These are phyloP conservation scores for Euphorbia tirucalli DNA, from an alignment of 345 rosid species.

Conservation along the genomic window DNA sequence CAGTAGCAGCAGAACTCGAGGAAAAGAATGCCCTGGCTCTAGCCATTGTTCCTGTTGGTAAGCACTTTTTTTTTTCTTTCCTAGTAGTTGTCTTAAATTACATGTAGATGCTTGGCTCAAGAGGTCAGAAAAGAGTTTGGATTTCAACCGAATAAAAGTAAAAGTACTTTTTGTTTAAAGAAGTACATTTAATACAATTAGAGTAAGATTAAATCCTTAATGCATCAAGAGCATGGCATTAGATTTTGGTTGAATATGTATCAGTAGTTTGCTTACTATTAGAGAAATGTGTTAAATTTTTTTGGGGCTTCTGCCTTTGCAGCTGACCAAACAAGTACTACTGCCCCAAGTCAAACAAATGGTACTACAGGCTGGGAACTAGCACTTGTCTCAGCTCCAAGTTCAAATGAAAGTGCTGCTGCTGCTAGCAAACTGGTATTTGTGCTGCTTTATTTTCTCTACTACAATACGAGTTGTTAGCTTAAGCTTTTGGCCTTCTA, in stretches of 20 bases:
- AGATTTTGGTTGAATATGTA: slow-evolving; percentile 2
- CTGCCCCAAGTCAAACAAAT: slow-evolving; percentile 41
- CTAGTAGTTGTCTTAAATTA: background rate
- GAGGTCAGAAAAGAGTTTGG: background rate
- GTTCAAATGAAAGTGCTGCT: slow-evolving; percentile 68
- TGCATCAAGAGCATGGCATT: background rate
- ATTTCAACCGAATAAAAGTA: background rate
- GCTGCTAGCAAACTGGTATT: slow-evolving; percentile 78
- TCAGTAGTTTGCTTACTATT: background rate
- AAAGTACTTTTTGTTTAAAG: background rate
- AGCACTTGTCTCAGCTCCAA: slow-evolving; percentile 88
- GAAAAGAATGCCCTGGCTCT: slow-evolving; percentile 89
- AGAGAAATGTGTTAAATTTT: background rate
- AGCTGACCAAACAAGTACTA: slow-evolving; percentile 57
- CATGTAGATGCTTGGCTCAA: background rate
- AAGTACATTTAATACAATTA: background rate
- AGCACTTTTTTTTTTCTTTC: slow-evolving; percentile 19
- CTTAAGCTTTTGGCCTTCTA: background rate
- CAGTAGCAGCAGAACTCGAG: slow-evolving; percentile 63
- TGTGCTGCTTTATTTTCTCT: slow-evolving; percentile 1
- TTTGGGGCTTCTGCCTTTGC: slow-evolving; percentile 31
- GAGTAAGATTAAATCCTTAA: background rate
- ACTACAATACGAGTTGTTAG: background rate
- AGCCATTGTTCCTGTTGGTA: slow-evolving; percentile 92
- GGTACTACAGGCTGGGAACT: slow-evolving; percentile 85